Percentiles rank a stretch among this genome's conserved stretches.
phyloP scores from a whole-genome alignment of 164 flowering plant genomes.

The Berberis vulgaris region DNA sequence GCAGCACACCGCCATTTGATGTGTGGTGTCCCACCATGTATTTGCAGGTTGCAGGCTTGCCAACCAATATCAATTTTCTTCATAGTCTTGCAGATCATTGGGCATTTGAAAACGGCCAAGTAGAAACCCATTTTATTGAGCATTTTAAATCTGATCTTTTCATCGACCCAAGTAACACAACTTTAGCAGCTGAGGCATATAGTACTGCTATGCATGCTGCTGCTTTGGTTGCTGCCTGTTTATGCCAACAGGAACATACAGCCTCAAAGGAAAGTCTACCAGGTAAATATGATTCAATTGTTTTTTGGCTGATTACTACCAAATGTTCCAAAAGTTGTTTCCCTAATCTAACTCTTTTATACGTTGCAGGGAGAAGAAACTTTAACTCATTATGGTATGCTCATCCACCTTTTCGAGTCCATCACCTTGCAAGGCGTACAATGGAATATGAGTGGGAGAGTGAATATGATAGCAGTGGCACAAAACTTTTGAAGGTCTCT shows the following conservation, averaged over 20 bases:
- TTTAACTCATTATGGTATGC: constrained; percentile 66
- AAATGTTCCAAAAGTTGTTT: constrained; percentile 5
- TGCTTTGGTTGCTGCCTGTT: constrained; percentile 66
- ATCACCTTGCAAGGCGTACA: constrained; percentile 52
- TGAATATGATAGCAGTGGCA: constrained; percentile 27
- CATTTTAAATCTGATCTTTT: constrained; percentile 68
- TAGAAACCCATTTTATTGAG: constrained; percentile 95
- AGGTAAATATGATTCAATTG: constrained; percentile 29
- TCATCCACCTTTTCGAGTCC: constrained; percentile 78
- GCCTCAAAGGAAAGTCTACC: constrained; percentile 21
- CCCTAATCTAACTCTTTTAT: background rate
- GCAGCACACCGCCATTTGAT: background rate
- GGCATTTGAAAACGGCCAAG: constrained; percentile 73
- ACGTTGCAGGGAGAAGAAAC: constrained; percentile 30
- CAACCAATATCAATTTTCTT: constrained; percentile 81
- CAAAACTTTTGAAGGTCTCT: constrained; percentile 30
- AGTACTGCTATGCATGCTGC: constrained; percentile 49
- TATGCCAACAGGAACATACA: constrained; percentile 49
- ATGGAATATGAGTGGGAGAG: constrained; percentile 75
- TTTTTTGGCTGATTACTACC: background rate
- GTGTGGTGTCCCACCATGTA: background rate
- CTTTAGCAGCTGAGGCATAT: constrained; percentile 28
- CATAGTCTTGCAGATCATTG: constrained; percentile 66
- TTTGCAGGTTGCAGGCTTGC: constrained; percentile 92
- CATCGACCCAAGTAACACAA: constrained; percentile 32